These are phyloP conservation scores for Talaromyces amestolkiae DNA, from an alignment of 2,329 filamentous ascomycete species.

Conservation along the genomic window DNA sequence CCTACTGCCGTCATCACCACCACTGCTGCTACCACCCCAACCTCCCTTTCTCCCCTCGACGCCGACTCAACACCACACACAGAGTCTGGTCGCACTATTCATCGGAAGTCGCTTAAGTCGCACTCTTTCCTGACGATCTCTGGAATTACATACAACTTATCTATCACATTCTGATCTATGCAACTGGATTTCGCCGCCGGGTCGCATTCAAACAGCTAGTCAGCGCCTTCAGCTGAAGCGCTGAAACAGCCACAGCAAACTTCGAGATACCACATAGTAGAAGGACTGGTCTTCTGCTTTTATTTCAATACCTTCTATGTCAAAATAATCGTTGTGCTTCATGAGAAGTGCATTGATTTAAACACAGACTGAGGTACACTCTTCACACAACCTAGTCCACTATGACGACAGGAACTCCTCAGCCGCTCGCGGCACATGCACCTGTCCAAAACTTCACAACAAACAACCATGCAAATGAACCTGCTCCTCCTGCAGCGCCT, in stretches of 20 bases:
- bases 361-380: background rate
- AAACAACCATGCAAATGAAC: slow-evolving; percentile 39
- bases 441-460: slow-evolving; percentile 33
- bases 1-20: slow-evolving; percentile 12
- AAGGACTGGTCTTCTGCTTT: background rate
- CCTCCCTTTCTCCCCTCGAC: slow-evolving; percentile 15
- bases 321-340: background rate
- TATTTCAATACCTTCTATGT: background rate
- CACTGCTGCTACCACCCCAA: slow-evolving; percentile 2
- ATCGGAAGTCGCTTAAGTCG: background rate
- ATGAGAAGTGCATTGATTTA: background rate
- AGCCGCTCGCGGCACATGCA: slow-evolving; percentile 33
- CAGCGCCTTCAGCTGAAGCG: slow-evolving; percentile 14
- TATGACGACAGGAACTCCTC: slow-evolving; percentile 41
- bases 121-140: background rate
- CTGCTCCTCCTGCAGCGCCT: slow-evolving; percentile 65
- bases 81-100: background rate
- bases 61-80: background rate
- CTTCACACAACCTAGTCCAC: slow-evolving; percentile 12
- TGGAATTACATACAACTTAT: background rate
- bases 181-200: background rate
- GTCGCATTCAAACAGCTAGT: slow-evolving; percentile 9
- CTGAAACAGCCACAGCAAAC: slow-evolving; percentile 15
- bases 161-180: slow-evolving; percentile 2
- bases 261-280: background rate